phyloP scores from a whole-genome alignment of 1,284 basidiomycete genomes.

The Melanopsichium pennsylvanicum region DNA sequence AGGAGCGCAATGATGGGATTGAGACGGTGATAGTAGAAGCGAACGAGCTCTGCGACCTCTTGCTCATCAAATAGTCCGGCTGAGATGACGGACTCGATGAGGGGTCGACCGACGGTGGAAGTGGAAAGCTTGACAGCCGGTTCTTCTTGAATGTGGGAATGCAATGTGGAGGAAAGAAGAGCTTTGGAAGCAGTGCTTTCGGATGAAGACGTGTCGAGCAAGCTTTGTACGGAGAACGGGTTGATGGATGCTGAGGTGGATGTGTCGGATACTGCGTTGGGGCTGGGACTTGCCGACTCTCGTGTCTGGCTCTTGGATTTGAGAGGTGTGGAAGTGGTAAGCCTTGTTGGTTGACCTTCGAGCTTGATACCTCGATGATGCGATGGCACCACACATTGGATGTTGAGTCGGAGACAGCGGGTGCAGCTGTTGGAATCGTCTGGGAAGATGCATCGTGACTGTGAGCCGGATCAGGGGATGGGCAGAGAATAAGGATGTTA shows the following conservation, averaged over 20 bases:
- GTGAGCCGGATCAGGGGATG: neutral
- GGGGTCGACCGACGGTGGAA: slow-evolving; percentile 22
- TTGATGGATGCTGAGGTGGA: slow-evolving; percentile 25
- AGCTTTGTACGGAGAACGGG: slow-evolving; percentile 44
- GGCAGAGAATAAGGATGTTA: no score
- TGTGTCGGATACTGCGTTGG: slow-evolving; percentile 22
- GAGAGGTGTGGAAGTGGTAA: slow-evolving; percentile 8
- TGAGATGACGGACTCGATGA: slow-evolving; percentile 45
- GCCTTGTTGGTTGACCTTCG: slow-evolving; percentile 20
- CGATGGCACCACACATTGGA: slow-evolving; percentile 34
- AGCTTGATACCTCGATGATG: slow-evolving; percentile 47
- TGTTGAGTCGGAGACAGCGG: slow-evolving; percentile 37
- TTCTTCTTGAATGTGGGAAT: slow-evolving; percentile 40
- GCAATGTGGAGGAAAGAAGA: slow-evolving; percentile 42
- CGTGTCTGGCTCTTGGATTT: slow-evolving; percentile 22
- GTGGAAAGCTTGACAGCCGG: slow-evolving; percentile 41
- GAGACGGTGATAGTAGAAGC: slow-evolving; percentile 46
- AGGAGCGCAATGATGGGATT: slow-evolving; percentile 63
- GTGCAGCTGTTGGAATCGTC: slow-evolving; percentile 39
- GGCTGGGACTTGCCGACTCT: slow-evolving; percentile 28
- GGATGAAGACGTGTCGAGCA: slow-evolving; percentile 43
- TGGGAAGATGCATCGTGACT: slow-evolving; percentile 48
- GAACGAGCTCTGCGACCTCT: slow-evolving; percentile 36
- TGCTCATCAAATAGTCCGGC: slow-evolving; percentile 42
- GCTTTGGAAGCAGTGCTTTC: slow-evolving; percentile 40